A percentile compares a stretch with the other conserved stretches of the same genome.
Conservation (phyloP, 1,284 basidiomycete species). For the Tylopilus sp. region DNA sequence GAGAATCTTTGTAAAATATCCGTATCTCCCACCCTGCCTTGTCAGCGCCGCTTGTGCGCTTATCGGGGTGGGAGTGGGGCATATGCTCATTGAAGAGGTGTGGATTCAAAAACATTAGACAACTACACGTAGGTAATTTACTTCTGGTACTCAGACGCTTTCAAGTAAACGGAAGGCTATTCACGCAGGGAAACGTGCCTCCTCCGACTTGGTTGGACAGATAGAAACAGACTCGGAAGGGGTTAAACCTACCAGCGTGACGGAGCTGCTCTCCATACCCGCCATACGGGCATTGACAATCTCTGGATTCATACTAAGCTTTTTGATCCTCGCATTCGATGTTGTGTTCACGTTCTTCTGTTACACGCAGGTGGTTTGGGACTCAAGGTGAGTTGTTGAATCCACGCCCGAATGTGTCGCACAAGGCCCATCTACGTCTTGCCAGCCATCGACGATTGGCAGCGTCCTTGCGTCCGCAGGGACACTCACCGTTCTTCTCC, state of each 20-base stretch:
- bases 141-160: slow-evolving; percentile 16
- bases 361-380: slow-evolving; percentile 21
- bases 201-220: not conserved
- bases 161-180: slow-evolving; percentile 15
- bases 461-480: slow-evolving; percentile 19
- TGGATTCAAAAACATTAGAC: not conserved
- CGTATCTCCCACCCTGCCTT: slow-evolving; percentile 26
- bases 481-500: slow-evolving; percentile 12
- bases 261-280: slow-evolving; percentile 15
- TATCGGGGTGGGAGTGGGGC: slow-evolving; percentile 14
- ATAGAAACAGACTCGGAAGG: not conserved
- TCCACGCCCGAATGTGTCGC: too few relatives aligned
- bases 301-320: slow-evolving; percentile 19
- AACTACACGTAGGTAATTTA: not conserved
- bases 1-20: slow-evolving; percentile 17
- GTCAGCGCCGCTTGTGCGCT: slow-evolving; percentile 14
- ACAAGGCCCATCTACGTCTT: not conserved
- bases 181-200: fast-evolving
- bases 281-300: slow-evolving; percentile 21
- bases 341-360: slow-evolving; percentile 22
- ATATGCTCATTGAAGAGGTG: slow-evolving; percentile 25
- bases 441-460: slow-evolving; percentile 20
- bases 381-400: slow-evolving; percentile 12
- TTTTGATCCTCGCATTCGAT: slow-evolving; percentile 20
- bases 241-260: not conserved